Evolutionary conservation across 2,329 filamentous ascomycete genomes (phyloP).

Genomic region (Dothiorella sarmentorum): DNA sequence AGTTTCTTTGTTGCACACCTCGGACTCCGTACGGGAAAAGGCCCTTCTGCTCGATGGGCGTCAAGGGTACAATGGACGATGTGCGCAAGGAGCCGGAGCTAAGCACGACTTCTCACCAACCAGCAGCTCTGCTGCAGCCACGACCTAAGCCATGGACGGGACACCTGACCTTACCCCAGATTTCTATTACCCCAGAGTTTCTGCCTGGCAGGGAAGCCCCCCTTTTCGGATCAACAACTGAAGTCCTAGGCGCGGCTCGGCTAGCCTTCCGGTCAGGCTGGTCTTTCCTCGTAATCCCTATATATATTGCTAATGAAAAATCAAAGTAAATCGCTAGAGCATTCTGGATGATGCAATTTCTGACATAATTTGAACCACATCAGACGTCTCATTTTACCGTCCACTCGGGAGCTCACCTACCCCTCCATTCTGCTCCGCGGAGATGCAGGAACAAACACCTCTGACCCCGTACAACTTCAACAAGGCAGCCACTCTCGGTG

Average conservation of each 20-base stretch:
- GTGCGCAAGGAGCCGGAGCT: neutral
- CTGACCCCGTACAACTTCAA: neutral
- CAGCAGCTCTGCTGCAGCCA: neutral
- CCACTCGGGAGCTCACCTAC: neutral
- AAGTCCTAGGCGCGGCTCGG: neutral
- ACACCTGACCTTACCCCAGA: constrained; percentile 12
- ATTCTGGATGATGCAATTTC: constrained; percentile 1
- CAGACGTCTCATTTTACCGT: neutral
- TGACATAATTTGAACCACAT: constrained; percentile 15
- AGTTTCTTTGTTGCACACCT: neutral
- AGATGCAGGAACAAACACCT: constrained; percentile 3
- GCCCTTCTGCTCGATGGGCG: constrained; percentile 9
- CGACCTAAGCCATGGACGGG: neutral
- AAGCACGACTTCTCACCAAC: neutral
- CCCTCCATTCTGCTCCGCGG: neutral
- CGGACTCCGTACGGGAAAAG: neutral
- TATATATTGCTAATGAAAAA: neutral
- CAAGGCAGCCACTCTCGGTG: neutral
- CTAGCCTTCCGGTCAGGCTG: constrained; percentile 1
- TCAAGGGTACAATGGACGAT: constrained; percentile 2
- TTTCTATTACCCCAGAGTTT: constrained; percentile 17
- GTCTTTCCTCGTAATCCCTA: neutral
- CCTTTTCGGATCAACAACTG: neutral
- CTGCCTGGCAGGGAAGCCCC: neutral
- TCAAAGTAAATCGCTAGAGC: neutral